Percentiles rank a stretch among this genome's conserved stretches.
Conservation (phyloP, 441 rosid species). For the Biscutella laevigata region DNA sequence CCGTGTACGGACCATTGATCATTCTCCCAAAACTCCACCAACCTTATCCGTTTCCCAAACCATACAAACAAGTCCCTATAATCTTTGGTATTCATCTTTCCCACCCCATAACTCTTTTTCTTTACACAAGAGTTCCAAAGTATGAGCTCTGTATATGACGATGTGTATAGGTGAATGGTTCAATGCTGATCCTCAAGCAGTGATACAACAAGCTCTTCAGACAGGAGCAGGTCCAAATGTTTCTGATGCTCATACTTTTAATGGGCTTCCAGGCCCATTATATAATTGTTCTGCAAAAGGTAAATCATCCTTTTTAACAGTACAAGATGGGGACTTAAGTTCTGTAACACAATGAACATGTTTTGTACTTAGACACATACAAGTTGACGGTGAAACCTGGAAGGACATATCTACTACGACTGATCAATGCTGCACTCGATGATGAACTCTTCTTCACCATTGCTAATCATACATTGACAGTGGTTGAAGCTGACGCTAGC, state of each 20-base stretch:
- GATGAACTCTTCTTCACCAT: slow-evolving; percentile 62
- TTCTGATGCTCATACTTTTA: slow-evolving; percentile 64
- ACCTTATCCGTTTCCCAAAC: slow-evolving; percentile 54
- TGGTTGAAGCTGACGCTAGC: slow-evolving; percentile 63
- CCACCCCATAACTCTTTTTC: neutral
- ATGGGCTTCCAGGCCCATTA: slow-evolving; percentile 64
- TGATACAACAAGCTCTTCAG: slow-evolving; percentile 50
- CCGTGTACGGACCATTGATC: slow-evolving; percentile 55
- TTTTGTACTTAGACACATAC: slow-evolving; percentile 27
- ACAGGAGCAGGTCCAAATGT: slow-evolving; percentile 61
- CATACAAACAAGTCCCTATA: slow-evolving; percentile 53
- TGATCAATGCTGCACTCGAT: slow-evolving; percentile 56
- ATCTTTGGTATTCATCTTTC: slow-evolving; percentile 35
- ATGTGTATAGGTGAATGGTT: slow-evolving; percentile 60
- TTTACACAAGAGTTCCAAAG: neutral
- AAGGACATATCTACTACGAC: slow-evolving; percentile 40
- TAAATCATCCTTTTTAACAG: neutral
- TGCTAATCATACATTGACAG: slow-evolving; percentile 53
- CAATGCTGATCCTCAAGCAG: slow-evolving; percentile 53
- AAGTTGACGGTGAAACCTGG: slow-evolving; percentile 42
- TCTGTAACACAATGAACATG: neutral
- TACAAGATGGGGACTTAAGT: neutral
- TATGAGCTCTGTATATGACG: too few relatives aligned
- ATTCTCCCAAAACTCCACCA: slow-evolving; percentile 41
- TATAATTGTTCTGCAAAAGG: slow-evolving; percentile 64